Evolutionary conservation across 768 basidiomycete species (phyloP), one percentile per base, ranked within the genome.

Genomic region (Clavaria fumosa): DNA sequence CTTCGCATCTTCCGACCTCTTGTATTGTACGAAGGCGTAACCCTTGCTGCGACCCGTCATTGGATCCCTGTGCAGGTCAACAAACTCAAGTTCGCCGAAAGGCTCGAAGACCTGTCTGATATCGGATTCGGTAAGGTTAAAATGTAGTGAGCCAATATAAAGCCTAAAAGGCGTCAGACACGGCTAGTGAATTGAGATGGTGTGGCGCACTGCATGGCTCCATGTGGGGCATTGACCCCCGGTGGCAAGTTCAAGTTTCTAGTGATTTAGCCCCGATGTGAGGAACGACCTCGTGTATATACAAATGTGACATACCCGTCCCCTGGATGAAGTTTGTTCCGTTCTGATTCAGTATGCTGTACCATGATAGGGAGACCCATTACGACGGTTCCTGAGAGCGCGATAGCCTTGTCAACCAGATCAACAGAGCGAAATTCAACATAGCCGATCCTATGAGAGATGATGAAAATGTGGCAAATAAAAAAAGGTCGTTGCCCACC

Each of bases 71-170:
- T 95, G 95, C 52, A 97, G 72, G 68, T 99, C 93, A 55, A 99
- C 90, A 63, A 91, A 91, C 60, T 93, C 93, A 48, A 99, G 69
- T 61, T 91, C 85, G 50, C 95, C 95, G 57, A 97, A 99, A 7
- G 93, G 90, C 55, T 95, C 90, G 58, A 99, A 99, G 48, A 99
- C 93, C 73, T 96, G 90, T 61, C 81, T 85, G 63, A 99, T 82
- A 65, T 99, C 93, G 49, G 86, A 79, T 62, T 95, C 85, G 39
- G 88, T 85, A 43, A 99, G 78, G 58, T 89, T 91, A 67, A 93
- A 95, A 59, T 96, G 88, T 32, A 99, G 64, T 43, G 89, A 93
- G 41, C 89, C 90, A 57, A 99, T 89, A 56, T 95, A 99, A 56
- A 99, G 72, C 57, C 91, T 89, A n/a, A 30, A 37, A 33, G 14